phyloP scores from a whole-genome alignment of 2,329 filamentous ascomycete genomes.

The Apiospora saccharicola region DNA sequence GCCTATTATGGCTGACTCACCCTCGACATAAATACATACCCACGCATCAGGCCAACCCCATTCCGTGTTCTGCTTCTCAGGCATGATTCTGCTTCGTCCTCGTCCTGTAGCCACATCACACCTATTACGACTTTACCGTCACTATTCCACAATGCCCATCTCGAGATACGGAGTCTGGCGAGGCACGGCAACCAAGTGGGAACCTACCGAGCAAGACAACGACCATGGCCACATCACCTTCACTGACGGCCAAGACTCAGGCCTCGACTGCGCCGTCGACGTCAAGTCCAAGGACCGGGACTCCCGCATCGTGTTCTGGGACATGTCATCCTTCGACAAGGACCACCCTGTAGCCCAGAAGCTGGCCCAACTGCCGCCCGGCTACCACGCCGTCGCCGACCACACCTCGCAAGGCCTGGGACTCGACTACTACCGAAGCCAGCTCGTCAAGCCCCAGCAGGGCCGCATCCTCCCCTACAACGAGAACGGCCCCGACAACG shows the following conservation, averaged over 20 bases:
- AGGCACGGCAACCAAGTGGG: constrained; percentile 11
- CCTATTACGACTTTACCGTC: not conserved
- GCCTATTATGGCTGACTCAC: not conserved
- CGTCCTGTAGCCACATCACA: not conserved
- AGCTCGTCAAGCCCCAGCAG: constrained; percentile 13
- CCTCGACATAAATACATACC: not conserved
- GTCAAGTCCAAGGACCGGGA: constrained; percentile 11
- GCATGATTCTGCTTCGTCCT: not conserved
- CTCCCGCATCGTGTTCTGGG: constrained; percentile 20
- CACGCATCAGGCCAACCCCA: not conserved
- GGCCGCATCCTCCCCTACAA: constrained; percentile 12
- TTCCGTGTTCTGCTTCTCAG: no score
- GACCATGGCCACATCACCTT: constrained; percentile 17
- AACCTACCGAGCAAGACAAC: constrained; percentile 19
- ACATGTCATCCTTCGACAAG: not conserved
- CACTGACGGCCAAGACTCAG: not conserved
- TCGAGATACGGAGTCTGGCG: constrained; percentile 20
- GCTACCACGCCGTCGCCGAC: constrained; percentile 10
- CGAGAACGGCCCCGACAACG: constrained; percentile 9
- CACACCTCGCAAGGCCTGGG: constrained; percentile 3
- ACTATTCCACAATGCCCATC: constrained; percentile 2
- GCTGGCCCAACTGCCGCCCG: not conserved
- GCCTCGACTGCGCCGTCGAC: constrained; percentile 11
- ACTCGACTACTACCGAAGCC: not conserved
- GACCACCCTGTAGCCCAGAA: not conserved